phyloP scores from a whole-genome alignment of 1,284 basidiomycete species.

The Leccinum pachyderme region DNA sequence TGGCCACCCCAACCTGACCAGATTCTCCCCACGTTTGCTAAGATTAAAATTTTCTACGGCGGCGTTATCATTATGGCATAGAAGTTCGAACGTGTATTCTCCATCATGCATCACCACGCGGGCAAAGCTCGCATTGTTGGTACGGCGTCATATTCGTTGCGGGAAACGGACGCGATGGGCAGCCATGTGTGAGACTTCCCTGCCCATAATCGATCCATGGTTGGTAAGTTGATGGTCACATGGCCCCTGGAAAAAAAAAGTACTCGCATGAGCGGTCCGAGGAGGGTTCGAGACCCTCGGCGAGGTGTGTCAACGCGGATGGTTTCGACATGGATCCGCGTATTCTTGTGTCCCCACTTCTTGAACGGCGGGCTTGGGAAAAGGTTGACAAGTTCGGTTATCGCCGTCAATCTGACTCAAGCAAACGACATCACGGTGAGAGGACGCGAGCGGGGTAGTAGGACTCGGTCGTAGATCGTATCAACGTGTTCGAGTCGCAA shows the following conservation, averaged over 20 bases:
- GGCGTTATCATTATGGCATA: constrained; percentile 1
- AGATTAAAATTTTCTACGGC: background rate
- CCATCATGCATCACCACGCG: background rate
- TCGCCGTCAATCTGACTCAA: background rate
- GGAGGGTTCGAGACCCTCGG: background rate
- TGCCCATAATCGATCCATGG: background rate
- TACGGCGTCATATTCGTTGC: background rate
- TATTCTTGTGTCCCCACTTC: background rate
- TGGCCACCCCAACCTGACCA: background rate
- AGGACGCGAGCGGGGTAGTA: constrained; percentile 3
- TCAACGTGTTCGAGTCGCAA: background rate
- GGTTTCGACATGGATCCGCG: constrained; percentile 1
- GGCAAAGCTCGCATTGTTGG: background rate
- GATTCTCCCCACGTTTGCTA: background rate
- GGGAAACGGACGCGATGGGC: background rate
- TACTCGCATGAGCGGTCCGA: background rate
- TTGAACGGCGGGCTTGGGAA: constrained; percentile 2
- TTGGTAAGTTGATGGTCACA: background rate
- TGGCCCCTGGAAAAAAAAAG: background rate
- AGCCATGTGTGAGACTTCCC: background rate
- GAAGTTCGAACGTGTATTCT: background rate
- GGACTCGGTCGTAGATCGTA: background rate
- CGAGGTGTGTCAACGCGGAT: background rate
- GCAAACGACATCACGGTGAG: background rate
- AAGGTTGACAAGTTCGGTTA: background rate